These are phyloP conservation scores for Rhododendron henanense DNA, from an alignment of 148 eudicot species.

Conservation along the genomic window DNA sequence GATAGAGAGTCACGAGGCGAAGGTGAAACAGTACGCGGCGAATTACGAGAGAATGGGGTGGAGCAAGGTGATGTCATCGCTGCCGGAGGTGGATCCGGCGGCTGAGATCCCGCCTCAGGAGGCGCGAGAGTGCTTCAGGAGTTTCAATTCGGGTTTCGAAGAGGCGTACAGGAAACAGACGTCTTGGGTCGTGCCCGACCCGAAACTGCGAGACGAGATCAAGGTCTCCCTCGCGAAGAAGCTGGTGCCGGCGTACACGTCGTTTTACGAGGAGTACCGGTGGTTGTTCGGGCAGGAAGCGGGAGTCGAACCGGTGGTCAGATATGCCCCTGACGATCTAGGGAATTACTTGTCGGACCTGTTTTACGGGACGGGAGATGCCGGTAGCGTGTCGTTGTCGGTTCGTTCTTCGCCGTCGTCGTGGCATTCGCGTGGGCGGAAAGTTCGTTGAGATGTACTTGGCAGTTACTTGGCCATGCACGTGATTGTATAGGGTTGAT, in stretches of 20 bases:
- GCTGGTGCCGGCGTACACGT: conserved; percentile 25
- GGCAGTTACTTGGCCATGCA: background rate
- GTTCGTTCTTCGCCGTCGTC: background rate
- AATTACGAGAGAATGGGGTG: conserved; percentile 45
- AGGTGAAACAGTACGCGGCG: conserved; percentile 29
- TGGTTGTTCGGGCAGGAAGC: background rate
- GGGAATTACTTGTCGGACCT: conserved; percentile 63
- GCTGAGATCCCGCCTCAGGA: conserved; percentile 18
- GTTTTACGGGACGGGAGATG: conserved; percentile 20
- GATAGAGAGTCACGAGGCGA: conserved; percentile 27
- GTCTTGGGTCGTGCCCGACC: conserved; percentile 41
- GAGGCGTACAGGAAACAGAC: conserved; percentile 34
- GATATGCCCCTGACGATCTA: conserved; percentile 73
- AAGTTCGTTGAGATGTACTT: background rate
- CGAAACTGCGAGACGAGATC: conserved; percentile 36
- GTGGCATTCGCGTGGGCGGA: background rate
- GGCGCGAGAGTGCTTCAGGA: conserved; percentile 18
- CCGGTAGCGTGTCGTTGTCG: conserved; percentile 11
- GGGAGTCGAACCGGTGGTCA: conserved; percentile 34
- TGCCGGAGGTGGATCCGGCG: conserved; percentile 31
- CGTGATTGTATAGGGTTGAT: background rate
- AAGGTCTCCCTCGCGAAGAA: conserved; percentile 26
- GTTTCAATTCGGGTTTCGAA: conserved; percentile 30
- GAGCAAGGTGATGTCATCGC: conserved; percentile 31
- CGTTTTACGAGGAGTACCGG: conserved; percentile 24